Conservation (phyloP, 2,329 filamentous ascomycete species). For the Alternaria arborescens region DNA sequence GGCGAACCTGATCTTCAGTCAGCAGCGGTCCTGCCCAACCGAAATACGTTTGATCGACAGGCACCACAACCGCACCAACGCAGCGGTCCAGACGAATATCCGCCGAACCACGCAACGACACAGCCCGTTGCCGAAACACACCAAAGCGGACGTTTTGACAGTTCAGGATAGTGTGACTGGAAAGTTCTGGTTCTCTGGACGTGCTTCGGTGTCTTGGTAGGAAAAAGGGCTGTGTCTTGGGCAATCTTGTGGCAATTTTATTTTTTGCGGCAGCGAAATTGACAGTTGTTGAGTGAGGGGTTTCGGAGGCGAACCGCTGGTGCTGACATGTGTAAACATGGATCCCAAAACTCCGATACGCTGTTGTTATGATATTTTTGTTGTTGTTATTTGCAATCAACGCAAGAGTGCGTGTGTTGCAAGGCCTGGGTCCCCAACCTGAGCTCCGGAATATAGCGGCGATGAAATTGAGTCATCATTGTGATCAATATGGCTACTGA, state of each 20-base stretch:
- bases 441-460: background rate
- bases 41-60: constrained; percentile 16
- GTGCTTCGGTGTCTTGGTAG: background rate
- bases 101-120: background rate
- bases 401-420: background rate
- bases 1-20: constrained; percentile 15
- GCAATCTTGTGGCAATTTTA: background rate
- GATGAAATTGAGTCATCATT: constrained; percentile 3
- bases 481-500: background rate
- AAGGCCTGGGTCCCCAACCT: background rate
- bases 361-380: background rate
- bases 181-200: background rate
- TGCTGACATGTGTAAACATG: background rate
- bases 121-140: background rate
- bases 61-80: constrained; percentile 11
- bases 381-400: background rate
- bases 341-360: background rate
- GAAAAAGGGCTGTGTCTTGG: background rate
- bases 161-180: background rate
- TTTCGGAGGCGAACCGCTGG: background rate
- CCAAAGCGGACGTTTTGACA: background rate
- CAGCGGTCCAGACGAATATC: background rate
- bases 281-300: background rate
- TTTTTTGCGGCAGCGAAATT: constrained; percentile 6
- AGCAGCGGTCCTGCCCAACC: background rate